Evolutionary conservation across 106 monocot species (phyloP), one percentile per base, ranked within the genome.

Genomic region (Narthecium ossifragum): DNA sequence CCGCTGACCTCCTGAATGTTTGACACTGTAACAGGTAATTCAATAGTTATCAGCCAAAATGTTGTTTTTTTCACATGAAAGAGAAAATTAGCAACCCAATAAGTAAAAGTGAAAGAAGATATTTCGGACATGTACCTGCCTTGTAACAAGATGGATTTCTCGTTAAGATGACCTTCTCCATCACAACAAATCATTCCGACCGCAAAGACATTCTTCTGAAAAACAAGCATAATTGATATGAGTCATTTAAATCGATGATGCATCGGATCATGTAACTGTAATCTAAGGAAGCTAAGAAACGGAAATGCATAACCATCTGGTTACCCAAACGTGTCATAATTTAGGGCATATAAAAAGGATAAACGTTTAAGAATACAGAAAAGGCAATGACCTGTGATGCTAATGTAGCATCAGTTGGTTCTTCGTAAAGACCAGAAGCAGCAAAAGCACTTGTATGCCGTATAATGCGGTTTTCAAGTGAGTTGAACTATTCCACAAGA

Each of bases 181-280:
- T 98, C 87, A 72, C 80, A 87, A 57, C 71, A 79, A 58, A 98
- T 54, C 84, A 91, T 87, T 50, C 98, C 98, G 57, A 98, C 90
- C 2, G 98, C 37, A 72, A 98, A 98, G 64, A 85, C 68, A 49
- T 64, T 77, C 74, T 84, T 83, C 98, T 98, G 81, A 25, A 52
- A 62, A 23, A 18, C 14, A 50, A 30, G 10, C 57, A 20, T 40
- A 10, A 30, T 20, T n/a, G n/a, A n/a, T n/a, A n/a, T n/a, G n/a
- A n/a, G n/a, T n/a, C n/a, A n/a, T n/a, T n/a, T n/a, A n/a, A n/a
- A n/a, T n/a, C n/a, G n/a, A n/a, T n/a, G n/a, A n/a, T n/a, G n/a
- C n/a, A n/a, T n/a, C n/a, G n/a, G n/a, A n/a, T n/a, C n/a, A n/a
- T n/a, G n/a, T n/a, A n/a, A n/a, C n/a, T n/a, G n/a, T n/a, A n/a